Base-by-base conservation (phyloP, 2,329 filamentous ascomycete species). In the Monilinia laxa region DNA sequence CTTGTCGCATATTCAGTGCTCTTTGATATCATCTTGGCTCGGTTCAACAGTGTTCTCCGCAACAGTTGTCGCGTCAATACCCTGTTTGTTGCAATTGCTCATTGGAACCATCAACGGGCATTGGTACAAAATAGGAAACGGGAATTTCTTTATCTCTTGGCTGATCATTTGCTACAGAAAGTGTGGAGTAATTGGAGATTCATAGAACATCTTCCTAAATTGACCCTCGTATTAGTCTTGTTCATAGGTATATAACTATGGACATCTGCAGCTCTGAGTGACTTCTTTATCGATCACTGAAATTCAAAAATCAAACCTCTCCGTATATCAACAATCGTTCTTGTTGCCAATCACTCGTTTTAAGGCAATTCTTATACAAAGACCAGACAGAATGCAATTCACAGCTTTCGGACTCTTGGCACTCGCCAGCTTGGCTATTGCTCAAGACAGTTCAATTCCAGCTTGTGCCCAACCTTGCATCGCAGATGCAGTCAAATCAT, bases 321-420 rank as follows among this genome's bases (percentile, higher is more conserved):
- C 45, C 49, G 45, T 38, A 25, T 51, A 60, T 51, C 58, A 18
- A 38, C 45, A 10, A 60, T 51, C 45, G 16, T 51, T 45, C 23
- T 49, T 49, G 23, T 65, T 62, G 55, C 54, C 55, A 60, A 60
- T 45, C 64, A 65, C 47, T 65, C 64, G 55, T 65, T 65, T 62
- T n/a, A 62, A 60, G 64, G 64, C 54, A 60, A 52, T 65, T 20
- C 55, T 31, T 45, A 52, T 52, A 40, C 25, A 35, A 60, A 60
- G 2, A 23, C 14, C n/a, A 45, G 14, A 53, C 55, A 65, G 53
- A 42, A 65, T 65, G 64, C 64, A 65, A 47, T 65, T 59, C 35
- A 60, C 55, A 42, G 10, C 47, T 40, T 58, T 60, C 47, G 47
- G n/a, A 65, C 47, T 65, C 16, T 60, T 65, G 55, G 64, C 64